Evolutionary conservation across 148 eudicot species (phyloP).

Genomic region (Polygonum maritimum): DNA sequence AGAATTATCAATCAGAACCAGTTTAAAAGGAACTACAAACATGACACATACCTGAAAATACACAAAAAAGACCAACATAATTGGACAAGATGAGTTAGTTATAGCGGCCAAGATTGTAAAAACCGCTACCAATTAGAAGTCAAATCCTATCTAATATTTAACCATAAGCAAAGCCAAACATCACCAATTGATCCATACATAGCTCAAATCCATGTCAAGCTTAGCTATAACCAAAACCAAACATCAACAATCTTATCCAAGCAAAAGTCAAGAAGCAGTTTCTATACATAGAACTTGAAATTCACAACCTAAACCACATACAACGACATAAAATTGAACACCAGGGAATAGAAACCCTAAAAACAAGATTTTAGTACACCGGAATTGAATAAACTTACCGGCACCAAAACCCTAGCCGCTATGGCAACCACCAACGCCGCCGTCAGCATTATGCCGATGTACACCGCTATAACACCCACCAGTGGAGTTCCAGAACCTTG

Average conservation of each 20-base stretch:
- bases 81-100: background rate
- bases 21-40: background rate
- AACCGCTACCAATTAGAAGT: background rate
- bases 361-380: too few species aligned
- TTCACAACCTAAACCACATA: background rate
- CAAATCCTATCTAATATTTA: background rate
- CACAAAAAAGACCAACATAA: background rate
- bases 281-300: background rate
- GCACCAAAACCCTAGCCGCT: too few species aligned
- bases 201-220: too few species aligned
- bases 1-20: background rate
- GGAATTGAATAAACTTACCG: too few species aligned
- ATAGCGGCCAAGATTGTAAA: background rate
- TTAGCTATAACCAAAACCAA: too few species aligned
- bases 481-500: too few species aligned
- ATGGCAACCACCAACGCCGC: too few species aligned
- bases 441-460: too few species aligned
- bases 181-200: background rate
- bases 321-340: background rate
- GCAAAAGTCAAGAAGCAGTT: conserved; percentile 5
- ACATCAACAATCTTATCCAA: too few species aligned
- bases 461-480: too few species aligned
- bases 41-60: background rate
- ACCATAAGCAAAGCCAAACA: background rate
- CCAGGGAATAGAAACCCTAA: background rate